Conservation (phyloP, 371 early-diverging fungal genomes). For the Paraphysoderma sedebokerense region DNA sequence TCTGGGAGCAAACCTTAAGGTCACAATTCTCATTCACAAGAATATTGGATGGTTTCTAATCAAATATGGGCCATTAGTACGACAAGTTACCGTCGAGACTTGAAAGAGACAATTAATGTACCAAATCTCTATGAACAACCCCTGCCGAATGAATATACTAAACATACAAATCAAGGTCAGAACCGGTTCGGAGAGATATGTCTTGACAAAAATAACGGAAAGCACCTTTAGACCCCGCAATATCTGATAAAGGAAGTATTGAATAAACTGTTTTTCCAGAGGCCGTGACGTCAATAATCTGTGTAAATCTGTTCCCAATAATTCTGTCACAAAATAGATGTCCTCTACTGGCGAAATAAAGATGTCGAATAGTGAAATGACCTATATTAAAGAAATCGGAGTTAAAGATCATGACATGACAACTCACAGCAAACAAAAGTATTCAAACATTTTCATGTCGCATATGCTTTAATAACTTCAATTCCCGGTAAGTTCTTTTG, state of each 20-base stretch:
- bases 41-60: constrained; percentile 84
- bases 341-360: constrained; percentile 83
- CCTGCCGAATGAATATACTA: constrained; percentile 90
- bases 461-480: constrained; percentile 74
- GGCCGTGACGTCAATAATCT: constrained; percentile 70
- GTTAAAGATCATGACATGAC: not conserved
- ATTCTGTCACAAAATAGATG: constrained; percentile 88
- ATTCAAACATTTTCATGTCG: constrained; percentile 65
- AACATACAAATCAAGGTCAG: constrained; percentile 21
- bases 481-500: constrained; percentile 84
- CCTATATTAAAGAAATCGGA: constrained; percentile 18
- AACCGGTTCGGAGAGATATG: not conserved
- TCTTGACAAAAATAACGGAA: not conserved
- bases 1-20: constrained; percentile 42
- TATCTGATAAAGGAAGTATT: constrained; percentile 92
- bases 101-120: not conserved
- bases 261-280: constrained; percentile 80
- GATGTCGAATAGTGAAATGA: constrained; percentile 69
- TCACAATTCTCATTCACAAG: constrained; percentile 91
- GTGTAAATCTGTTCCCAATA: constrained; percentile 85
- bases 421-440: not conserved
- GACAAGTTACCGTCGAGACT: not conserved
- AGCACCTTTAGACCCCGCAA: constrained; percentile 25
- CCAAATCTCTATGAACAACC: constrained; percentile 59
- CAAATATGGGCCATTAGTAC: not conserved